Conservation (phyloP, 2,329 filamentous ascomycete genomes). For the Akanthomyces muscarius region DNA sequence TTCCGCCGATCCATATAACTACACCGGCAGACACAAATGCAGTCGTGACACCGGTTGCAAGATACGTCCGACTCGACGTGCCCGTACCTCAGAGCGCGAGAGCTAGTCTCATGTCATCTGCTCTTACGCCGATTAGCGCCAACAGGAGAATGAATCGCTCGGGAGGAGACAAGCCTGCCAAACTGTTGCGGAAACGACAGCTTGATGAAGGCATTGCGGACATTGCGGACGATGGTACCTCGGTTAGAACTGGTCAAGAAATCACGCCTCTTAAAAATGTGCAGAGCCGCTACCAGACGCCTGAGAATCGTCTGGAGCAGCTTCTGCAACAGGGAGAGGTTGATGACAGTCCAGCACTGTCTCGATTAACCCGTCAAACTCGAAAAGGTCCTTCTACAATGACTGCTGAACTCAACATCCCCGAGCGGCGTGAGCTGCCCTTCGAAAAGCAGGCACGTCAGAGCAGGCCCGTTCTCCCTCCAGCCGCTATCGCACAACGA, state of each 20-base stretch:
- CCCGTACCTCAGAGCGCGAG: conserved; percentile 21
- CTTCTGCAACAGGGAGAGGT: conserved; percentile 32
- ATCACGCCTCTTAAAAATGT: conserved; percentile 12
- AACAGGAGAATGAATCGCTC: conserved; percentile 29
- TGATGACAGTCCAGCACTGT: conserved; percentile 24
- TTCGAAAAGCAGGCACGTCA: conserved; percentile 29
- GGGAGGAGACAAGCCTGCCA: conserved; percentile 21
- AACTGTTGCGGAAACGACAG: conserved; percentile 22
- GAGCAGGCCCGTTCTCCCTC: background rate
- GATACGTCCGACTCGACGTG: conserved; percentile 23
- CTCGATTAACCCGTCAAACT: conserved; percentile 25
- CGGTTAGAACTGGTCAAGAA: conserved; percentile 20
- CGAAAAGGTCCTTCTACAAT: conserved; percentile 20
- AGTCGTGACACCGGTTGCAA: conserved; percentile 18
- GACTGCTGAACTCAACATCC: conserved; percentile 30
- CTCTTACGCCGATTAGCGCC: conserved; percentile 35
- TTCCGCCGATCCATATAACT: conserved; percentile 6
- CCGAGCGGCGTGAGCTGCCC: conserved; percentile 40
- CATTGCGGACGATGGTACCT: conserved; percentile 47
- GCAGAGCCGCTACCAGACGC: conserved; percentile 6
- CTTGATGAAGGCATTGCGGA: conserved; percentile 36
- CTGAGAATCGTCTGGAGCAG: conserved; percentile 30
- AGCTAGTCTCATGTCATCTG: conserved; percentile 24
- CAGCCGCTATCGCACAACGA: background rate
- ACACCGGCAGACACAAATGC: background rate